Evolutionary conservation across 257 asterid genomes (phyloP).

Genomic region (Vinca minor): DNA sequence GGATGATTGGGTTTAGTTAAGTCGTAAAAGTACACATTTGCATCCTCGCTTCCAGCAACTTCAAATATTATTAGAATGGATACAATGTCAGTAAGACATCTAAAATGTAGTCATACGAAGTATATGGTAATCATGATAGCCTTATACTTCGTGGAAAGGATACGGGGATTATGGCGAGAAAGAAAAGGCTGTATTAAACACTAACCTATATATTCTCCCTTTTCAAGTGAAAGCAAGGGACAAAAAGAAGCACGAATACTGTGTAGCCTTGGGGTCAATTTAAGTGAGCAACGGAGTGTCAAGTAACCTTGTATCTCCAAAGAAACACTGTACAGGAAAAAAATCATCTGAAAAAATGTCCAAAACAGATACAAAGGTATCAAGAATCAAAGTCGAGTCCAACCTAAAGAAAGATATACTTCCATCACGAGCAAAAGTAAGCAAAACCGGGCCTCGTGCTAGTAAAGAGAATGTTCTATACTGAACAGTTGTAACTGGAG

Average conservation of each 20-base stretch:
- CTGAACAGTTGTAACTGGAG: constrained; percentile 79
- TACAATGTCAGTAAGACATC: constrained; percentile 18
- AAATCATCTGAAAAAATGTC: constrained; percentile 9
- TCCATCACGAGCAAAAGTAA: constrained; percentile 78
- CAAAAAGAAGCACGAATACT: constrained; percentile 95
- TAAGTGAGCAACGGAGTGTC: constrained; percentile 81
- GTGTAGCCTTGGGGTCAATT: constrained; percentile 70
- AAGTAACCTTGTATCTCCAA: constrained; percentile 83
- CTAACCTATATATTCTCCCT: constrained; percentile 92
- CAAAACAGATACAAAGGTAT: constrained; percentile 10
- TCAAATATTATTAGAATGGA: constrained; percentile 16
- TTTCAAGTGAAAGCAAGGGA: constrained; percentile 97
- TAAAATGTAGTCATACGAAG: neutral
- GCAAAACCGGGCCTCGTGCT: constrained; percentile 88
- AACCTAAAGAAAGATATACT: constrained; percentile 92
- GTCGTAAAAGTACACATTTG: constrained; percentile 90
- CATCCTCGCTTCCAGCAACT: constrained; percentile 99
- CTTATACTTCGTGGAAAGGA: neutral
- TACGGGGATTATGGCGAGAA: neutral
- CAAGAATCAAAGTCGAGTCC: constrained; percentile 6
- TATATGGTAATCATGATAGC: neutral
- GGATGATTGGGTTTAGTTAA: constrained; percentile 79
- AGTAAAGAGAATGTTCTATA: constrained; percentile 85
- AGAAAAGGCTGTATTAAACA: neutral
- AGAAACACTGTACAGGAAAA: constrained; percentile 48